Conservation (phyloP, 164 flowering plant species). For the Vitis rupestris region DNA sequence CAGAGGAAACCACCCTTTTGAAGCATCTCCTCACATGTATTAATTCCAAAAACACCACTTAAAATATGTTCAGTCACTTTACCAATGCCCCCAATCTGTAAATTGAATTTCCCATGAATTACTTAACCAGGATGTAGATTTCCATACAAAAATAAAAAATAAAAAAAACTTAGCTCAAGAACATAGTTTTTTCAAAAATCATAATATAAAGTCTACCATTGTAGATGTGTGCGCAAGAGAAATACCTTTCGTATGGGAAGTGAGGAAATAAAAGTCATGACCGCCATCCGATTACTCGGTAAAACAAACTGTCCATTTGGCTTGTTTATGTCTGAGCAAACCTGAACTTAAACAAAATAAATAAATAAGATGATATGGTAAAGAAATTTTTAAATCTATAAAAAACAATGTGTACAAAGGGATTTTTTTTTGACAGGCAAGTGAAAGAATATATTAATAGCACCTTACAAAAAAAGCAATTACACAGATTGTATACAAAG, state of each 20-base stretch:
- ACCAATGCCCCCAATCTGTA: constrained; percentile 96
- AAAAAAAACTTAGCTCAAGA: neutral
- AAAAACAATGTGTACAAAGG: too few relatives aligned
- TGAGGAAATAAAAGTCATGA: constrained; percentile 85
- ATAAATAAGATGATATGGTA: neutral
- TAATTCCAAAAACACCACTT: constrained; percentile 72
- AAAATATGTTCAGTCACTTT: constrained; percentile 87
- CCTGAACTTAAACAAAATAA: constrained; percentile 38
- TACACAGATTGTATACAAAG: too few relatives aligned
- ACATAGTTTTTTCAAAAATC: neutral
- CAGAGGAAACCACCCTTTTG: constrained; percentile 72
- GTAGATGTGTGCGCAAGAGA: neutral
- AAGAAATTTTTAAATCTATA: too few relatives aligned
- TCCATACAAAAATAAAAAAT: neutral
- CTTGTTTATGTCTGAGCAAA: constrained; percentile 96
- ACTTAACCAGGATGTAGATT: neutral
- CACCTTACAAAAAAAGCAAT: too few relatives aligned
- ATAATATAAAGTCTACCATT: neutral
- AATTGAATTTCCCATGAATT: neutral
- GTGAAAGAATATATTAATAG: neutral
- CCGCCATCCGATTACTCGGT: constrained; percentile 75
- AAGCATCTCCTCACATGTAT: constrained; percentile 85
- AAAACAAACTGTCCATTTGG: constrained; percentile 96
- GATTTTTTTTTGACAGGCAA: neutral
- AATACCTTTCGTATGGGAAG: constrained; percentile 91